These are phyloP conservation scores for Acanthamoeba castellanii DNA, from an alignment of 208 protist genomes.

Conservation along the genomic window DNA sequence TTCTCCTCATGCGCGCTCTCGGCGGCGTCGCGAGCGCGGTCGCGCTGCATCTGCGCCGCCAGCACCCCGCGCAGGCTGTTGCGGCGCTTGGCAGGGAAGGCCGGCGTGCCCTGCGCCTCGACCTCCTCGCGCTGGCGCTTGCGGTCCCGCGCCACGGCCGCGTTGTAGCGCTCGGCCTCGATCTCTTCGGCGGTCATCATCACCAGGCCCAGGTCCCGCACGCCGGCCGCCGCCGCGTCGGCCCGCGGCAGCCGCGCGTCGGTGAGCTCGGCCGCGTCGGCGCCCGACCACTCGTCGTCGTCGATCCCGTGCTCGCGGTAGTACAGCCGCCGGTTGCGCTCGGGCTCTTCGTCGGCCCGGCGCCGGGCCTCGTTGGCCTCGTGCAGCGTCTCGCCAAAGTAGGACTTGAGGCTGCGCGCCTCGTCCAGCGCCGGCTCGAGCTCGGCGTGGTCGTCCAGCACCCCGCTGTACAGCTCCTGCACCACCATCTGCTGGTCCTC, in stretches of 20 bases:
- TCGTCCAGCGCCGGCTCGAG: conserved; percentile 17
- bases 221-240: neutral
- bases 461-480: neutral
- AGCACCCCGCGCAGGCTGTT: conserved; percentile 15
- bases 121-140: conserved; percentile 5
- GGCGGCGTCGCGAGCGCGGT: neutral
- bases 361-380: neutral
- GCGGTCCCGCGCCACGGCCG: neutral
- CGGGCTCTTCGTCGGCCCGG: neutral
- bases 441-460: neutral
- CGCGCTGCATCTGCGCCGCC: neutral
- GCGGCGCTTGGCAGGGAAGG: neutral
- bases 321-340: conserved; percentile 19
- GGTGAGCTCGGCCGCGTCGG: neutral
- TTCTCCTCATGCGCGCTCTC: neutral
- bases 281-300: conserved; percentile 12
- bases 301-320: neutral
- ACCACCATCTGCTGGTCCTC: conserved; percentile 6
- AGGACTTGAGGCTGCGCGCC: conserved; percentile 29
- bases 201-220: neutral
- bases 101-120: neutral
- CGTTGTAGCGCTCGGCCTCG: conserved; percentile 37
- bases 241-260: neutral
- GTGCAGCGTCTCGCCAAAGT: neutral
- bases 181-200: neutral